These are phyloP conservation scores for Elymus sibiricus DNA, from an alignment of 176 grass and related monocot species.

Conservation along the genomic window DNA sequence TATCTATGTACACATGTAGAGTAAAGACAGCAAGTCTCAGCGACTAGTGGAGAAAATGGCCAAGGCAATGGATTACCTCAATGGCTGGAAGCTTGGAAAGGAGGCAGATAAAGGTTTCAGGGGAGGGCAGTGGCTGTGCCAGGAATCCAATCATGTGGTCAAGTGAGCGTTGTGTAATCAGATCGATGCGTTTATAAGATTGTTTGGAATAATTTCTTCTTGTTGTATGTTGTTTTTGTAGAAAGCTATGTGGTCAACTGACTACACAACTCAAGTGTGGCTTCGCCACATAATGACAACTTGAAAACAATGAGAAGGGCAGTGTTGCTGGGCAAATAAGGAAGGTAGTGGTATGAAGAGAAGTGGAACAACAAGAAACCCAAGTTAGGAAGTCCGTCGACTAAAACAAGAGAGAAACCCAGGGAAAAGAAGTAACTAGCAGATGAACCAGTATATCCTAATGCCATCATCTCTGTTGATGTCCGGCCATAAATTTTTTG, in stretches of 20 bases:
- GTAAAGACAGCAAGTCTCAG: slow-evolving; percentile 13
- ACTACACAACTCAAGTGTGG: no score
- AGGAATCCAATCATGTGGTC: no score
- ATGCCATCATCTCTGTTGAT: slow-evolving; percentile 1
- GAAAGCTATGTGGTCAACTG: no score
- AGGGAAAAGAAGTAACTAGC: not conserved
- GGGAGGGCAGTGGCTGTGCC: no score
- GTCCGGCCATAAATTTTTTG: not conserved
- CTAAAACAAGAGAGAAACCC: not conserved
- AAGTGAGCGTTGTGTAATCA: no score
- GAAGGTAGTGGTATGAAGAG: not conserved
- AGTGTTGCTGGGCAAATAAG: not conserved
- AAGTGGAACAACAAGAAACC: not conserved
- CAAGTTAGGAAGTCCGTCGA: not conserved
- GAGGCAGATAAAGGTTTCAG: not conserved
- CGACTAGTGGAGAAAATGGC: not conserved
- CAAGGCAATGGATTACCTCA: slow-evolving; percentile 6
- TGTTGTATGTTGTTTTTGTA: no score
- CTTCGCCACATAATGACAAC: not conserved
- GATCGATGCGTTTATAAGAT: no score
- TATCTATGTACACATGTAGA: not conserved
- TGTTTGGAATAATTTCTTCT: no score
- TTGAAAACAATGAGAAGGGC: not conserved
- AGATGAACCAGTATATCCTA: not conserved
- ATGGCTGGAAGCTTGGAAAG: not conserved